Evolutionary conservation across 148 eudicot species (phyloP).

Genomic region (Simmondsia chinensis): DNA sequence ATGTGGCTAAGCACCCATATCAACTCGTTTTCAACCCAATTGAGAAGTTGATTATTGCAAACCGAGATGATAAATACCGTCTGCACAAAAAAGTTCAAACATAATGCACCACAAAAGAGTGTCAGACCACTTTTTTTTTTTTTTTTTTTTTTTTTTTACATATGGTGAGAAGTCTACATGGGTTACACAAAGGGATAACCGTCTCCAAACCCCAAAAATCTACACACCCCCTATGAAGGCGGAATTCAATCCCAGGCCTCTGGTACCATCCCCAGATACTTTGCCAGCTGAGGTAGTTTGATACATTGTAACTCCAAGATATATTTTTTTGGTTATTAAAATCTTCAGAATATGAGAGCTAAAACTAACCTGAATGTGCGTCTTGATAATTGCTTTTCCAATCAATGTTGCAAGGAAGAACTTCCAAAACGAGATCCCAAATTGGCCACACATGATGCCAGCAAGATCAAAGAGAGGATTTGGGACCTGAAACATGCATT

Average conservation of each 20-base stretch:
- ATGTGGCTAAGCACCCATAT: conserved; percentile 74
- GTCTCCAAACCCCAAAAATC: too few species aligned
- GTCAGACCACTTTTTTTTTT: too few species aligned
- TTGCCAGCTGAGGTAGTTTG: too few species aligned
- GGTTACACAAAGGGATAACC: too few species aligned
- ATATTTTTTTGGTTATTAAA: conserved; percentile 1
- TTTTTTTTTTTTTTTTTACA: too few species aligned
- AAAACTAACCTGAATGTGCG: conserved; percentile 80
- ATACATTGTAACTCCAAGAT: too few species aligned
- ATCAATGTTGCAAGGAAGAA: conserved; percentile 81
- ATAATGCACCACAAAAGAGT: conserved; percentile 4
- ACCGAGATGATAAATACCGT: conserved; percentile 82
- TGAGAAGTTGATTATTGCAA: conserved; percentile 92
- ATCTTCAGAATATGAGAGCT: not conserved
- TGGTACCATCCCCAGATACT: too few species aligned
- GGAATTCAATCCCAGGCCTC: too few species aligned
- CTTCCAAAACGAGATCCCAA: conserved; percentile 93
- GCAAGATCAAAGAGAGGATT: conserved; percentile 99
- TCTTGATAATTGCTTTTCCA: conserved; percentile 91
- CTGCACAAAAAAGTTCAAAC: conserved; percentile 30
- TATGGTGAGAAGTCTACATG: too few species aligned
- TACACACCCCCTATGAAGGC: too few species aligned
- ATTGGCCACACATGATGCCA: conserved; percentile 98
- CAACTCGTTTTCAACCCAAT: conserved; percentile 90
- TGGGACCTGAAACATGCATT: conserved; percentile 52